Evolutionary conservation across 2,329 filamentous ascomycete genomes (phyloP).

Genomic region (Colletotrichum liriopes): DNA sequence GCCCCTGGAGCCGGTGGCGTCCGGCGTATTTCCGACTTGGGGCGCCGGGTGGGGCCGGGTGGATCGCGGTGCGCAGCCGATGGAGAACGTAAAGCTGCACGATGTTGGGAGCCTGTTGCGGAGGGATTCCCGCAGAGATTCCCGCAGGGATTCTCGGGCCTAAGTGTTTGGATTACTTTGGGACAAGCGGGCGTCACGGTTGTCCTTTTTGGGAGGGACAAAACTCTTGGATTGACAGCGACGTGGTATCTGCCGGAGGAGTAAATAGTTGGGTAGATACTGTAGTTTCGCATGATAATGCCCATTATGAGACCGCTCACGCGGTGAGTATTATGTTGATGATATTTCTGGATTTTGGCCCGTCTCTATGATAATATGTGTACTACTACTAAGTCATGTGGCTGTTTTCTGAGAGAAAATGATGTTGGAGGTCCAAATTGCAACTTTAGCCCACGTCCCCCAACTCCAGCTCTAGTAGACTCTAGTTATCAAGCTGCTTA

Average conservation of each 20-base stretch:
- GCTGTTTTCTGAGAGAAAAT: not conserved
- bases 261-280: not conserved
- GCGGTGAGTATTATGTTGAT: not conserved
- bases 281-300: conserved; percentile 16
- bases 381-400: too few relatives aligned
- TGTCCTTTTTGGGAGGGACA: not conserved
- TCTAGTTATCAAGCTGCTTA: too few relatives aligned
- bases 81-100: conserved; percentile 50
- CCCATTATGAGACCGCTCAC: conserved; percentile 16
- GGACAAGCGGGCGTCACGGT: conserved; percentile 5
- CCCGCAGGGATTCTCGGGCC: not conserved
- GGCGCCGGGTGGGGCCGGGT: conserved; percentile 50
- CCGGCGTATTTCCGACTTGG: conserved; percentile 36
- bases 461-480: not conserved
- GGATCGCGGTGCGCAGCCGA: conserved; percentile 48
- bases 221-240: not conserved
- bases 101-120: conserved; percentile 53
- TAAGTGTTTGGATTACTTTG: not conserved
- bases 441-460: not conserved
- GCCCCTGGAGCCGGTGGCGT: conserved; percentile 1
- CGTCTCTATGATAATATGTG: not conserved
- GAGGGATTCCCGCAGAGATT: conserved; percentile 30
- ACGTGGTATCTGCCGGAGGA: not conserved
- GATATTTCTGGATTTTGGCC: not conserved
- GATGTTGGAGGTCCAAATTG: too few relatives aligned